These are phyloP conservation scores for Calonectria montana DNA, from an alignment of 2,329 filamentous ascomycete genomes.

Conservation along the genomic window DNA sequence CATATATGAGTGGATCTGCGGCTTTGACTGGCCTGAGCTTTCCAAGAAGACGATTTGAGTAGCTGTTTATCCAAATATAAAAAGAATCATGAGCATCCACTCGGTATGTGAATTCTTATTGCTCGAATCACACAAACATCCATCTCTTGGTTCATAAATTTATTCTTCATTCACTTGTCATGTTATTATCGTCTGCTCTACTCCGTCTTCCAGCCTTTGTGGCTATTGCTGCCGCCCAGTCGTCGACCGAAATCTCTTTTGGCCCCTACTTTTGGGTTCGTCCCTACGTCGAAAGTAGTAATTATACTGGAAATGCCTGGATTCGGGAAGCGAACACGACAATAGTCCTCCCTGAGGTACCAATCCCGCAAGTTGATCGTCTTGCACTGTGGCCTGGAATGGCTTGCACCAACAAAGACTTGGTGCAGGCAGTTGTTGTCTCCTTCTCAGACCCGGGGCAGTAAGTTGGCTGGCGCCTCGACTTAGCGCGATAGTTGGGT, in stretches of 20 bases:
- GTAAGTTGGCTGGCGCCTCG: not conserved
- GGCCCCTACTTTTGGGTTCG: not conserved
- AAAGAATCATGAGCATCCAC: not conserved
- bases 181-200: not conserved
- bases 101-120: not conserved
- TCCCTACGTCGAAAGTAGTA: not conserved
- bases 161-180: not conserved
- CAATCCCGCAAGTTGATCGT: not conserved
- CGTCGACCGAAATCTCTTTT: not conserved
- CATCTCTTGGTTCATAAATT: too few relatives aligned
- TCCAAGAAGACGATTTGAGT: not conserved
- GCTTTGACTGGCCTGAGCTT: too few relatives aligned
- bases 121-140: not conserved
- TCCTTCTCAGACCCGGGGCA: not conserved
- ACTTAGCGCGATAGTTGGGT: not conserved
- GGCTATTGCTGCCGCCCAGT: not conserved
- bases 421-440: not conserved
- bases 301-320: not conserved
- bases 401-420: not conserved
- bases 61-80: not conserved
- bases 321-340: not conserved
- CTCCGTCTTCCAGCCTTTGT: not conserved
- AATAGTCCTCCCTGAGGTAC: not conserved
- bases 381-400: not conserved
- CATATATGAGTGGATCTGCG: not conserved